Percentiles rank a stretch among this genome's conserved stretches.
phyloP scores from a whole-genome alignment of 257 asterid genomes.

The Nicotiana tabacum region DNA sequence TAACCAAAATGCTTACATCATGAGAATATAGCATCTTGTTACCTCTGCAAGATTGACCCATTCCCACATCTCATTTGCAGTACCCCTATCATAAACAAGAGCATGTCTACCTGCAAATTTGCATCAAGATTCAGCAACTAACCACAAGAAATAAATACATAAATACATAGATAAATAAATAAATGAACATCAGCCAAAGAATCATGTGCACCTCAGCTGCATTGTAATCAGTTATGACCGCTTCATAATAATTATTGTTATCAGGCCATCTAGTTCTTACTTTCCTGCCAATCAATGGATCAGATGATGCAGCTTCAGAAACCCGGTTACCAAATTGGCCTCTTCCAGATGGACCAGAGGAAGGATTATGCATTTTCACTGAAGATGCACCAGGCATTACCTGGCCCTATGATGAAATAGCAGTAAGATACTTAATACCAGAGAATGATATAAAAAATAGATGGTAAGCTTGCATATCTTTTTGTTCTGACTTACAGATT shows the following conservation, averaged over 20 bases:
- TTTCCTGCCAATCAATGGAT: constrained; percentile 73
- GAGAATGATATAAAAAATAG: neutral
- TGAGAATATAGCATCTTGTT: constrained; percentile 13
- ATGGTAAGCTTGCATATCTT: neutral
- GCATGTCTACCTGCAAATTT: constrained; percentile 55
- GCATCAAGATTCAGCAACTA: constrained; percentile 17
- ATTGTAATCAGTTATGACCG: constrained; percentile 67
- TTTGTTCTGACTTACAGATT: constrained; percentile 42
- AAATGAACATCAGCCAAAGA: neutral
- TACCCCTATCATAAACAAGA: constrained; percentile 59
- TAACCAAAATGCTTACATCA: neutral
- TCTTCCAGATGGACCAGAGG: constrained; percentile 68
- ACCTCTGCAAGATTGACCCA: constrained; percentile 78
- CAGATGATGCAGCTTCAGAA: constrained; percentile 38
- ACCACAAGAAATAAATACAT: constrained; percentile 6
- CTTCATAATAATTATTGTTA: constrained; percentile 89
- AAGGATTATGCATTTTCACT: constrained; percentile 54
- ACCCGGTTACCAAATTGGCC: constrained; percentile 60
- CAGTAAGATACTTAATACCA: constrained; percentile 19
- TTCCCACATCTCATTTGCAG: constrained; percentile 57
- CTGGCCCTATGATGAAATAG: constrained; percentile 30
- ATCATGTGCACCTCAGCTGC: constrained; percentile 46
- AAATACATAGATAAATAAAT: neutral
- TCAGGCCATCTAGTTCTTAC: constrained; percentile 96
- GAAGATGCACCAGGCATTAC: constrained; percentile 37